Conservation (phyloP, 2,329 filamentous ascomycete species). For the Fusarium sp. region DNA sequence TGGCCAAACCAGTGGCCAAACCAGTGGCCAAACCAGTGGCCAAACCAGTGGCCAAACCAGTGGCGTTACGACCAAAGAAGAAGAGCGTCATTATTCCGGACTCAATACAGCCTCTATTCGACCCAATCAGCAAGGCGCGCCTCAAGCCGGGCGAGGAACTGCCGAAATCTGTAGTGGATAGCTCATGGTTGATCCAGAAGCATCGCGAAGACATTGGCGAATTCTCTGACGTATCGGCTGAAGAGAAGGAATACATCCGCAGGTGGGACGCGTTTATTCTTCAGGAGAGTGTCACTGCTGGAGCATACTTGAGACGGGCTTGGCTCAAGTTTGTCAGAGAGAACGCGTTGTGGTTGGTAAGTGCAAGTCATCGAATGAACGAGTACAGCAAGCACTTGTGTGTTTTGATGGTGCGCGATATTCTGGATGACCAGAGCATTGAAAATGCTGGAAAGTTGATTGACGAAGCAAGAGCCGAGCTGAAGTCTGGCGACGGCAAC, state of each 20-base stretch:
- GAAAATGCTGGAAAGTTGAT: conserved; percentile 59
- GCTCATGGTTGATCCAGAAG: conserved; percentile 70
- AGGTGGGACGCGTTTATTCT: conserved; percentile 71
- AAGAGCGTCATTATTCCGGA: conserved; percentile 61
- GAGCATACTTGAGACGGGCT: conserved; percentile 64
- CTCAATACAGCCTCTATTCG: conserved; percentile 67
- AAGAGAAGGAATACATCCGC: conserved; percentile 70
- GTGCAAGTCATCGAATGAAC: conserved; percentile 61
- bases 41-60: conserved; percentile 8
- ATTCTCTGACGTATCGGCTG: conserved; percentile 66
- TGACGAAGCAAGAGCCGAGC: conserved; percentile 57
- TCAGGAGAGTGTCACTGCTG: conserved; percentile 64
- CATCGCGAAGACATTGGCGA: conserved; percentile 70
- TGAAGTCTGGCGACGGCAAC: conserved; percentile 18
- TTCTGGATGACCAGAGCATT: conserved; percentile 61
- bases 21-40: conserved; percentile 7
- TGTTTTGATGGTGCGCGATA: conserved; percentile 64
- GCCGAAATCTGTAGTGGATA: conserved; percentile 60
- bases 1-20: conserved; percentile 7
- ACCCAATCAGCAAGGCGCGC: conserved; percentile 67
- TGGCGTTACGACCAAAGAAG: conserved; percentile 29
- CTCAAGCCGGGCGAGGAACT: conserved; percentile 64
- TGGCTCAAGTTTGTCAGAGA: conserved; percentile 66
- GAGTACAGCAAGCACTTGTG: conserved; percentile 69
- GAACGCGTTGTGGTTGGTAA: conserved; percentile 67